phyloP scores from a whole-genome alignment of 768 basidiomycete genomes.

The Sistotremastrum suecicum region DNA sequence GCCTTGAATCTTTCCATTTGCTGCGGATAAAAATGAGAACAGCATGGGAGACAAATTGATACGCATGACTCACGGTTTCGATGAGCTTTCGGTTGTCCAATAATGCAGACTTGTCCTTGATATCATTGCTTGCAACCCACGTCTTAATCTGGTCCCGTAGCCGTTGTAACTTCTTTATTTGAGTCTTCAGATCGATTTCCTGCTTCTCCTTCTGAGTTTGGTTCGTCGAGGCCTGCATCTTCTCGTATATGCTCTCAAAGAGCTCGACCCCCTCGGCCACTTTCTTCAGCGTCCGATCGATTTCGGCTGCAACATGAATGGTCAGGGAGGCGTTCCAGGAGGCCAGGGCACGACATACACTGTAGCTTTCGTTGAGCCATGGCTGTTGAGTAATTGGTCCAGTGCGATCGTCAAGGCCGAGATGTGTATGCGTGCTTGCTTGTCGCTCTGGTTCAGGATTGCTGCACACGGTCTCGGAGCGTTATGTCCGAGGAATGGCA shows the following conservation, averaged over 20 bases:
- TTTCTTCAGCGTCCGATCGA: slow-evolving; percentile 97
- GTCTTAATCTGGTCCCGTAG: slow-evolving; percentile 83
- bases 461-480: not conserved
- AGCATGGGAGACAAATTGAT: not conserved
- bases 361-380: slow-evolving; percentile 91
- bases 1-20: slow-evolving; percentile 99
- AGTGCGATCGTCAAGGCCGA: not conserved
- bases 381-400: slow-evolving; percentile 13
- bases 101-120: slow-evolving; percentile 92
- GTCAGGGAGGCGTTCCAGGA: not conserved
- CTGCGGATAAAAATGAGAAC: slow-evolving; percentile 26
- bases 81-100: slow-evolving; percentile 91
- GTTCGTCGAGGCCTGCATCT: slow-evolving; percentile 93
- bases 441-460: not conserved
- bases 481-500: not conserved
- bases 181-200: slow-evolving; percentile 89
- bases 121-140: slow-evolving; percentile 95
- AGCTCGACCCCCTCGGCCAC: slow-evolving; percentile 90
- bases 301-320: slow-evolving; percentile 56
- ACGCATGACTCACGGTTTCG: slow-evolving; percentile 64
- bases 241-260: slow-evolving; percentile 93
- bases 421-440: slow-evolving; percentile 1
- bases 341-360: slow-evolving; percentile 29
- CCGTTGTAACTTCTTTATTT: slow-evolving; percentile 91
- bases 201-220: slow-evolving; percentile 98